Evolutionary conservation across 495 filamentous ascomycete species (phyloP), one percentile per base, ranked within the genome.

Genomic region (Xylaria longipes): DNA sequence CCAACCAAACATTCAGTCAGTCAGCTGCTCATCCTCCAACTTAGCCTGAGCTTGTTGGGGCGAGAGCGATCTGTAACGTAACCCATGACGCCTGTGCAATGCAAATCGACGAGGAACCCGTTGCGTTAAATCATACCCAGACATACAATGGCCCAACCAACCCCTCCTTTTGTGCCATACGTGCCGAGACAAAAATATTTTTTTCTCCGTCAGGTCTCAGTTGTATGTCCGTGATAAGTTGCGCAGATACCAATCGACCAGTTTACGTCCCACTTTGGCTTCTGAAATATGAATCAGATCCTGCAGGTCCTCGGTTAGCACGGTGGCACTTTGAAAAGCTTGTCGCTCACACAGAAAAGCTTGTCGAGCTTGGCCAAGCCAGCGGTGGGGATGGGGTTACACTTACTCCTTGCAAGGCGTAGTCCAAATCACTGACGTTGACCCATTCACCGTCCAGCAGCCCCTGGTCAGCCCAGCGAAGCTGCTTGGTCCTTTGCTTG

Each of bases 211-310:
- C 12, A 63, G 43, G 41, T 41, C 69, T 74, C 74, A 82, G 74
- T 82, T 81, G 85, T 99, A 99, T 61, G 94, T 97, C 76, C 96
- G 91, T 57, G 94, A 91, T 76, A 99, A 87, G 85, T 99, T 99
- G 76, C 97, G 90, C 77, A 99, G 89, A 83, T 99, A 99, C 96
- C 96, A 99, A 84, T 99, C 96, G 68, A 98, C 95, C 78, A 99
- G 84, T 82, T 95, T 95, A 72, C 96, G 89, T 72, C 96, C 97
- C 61, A 97, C 94, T 89, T 99, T 99, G 69, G 95, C 97, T 84
- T 99, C 96, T 57, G 95, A 97, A 75, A 98, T 94, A 82, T 99
- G 96, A 80, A 99, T 98, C 71, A 99, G 84, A 82, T 98, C 97
- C 84, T 93, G 72, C 46, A 65, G 46, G 17, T 64, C 33, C 43